These are phyloP conservation scores for Trichoderma sp. DNA, from an alignment of 2,329 filamentous ascomycete species.

Conservation along the genomic window DNA sequence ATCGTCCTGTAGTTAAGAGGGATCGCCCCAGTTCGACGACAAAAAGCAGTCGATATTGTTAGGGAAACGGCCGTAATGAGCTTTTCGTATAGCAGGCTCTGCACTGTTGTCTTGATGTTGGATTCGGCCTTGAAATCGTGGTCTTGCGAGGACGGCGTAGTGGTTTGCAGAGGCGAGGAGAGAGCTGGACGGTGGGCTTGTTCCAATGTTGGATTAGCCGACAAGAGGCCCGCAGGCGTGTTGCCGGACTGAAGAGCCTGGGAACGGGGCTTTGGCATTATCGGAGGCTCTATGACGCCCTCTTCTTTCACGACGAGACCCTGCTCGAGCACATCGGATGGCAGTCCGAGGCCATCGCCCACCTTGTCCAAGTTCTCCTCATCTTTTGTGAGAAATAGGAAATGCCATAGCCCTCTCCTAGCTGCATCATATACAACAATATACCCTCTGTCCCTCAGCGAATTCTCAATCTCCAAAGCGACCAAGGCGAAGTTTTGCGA, in stretches of 20 bases:
- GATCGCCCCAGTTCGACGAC: conserved; percentile 50
- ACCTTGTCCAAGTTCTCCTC: conserved; percentile 36
- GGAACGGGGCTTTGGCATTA: conserved; percentile 49
- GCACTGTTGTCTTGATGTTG: conserved; percentile 31
- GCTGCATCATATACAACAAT: conserved; percentile 55
- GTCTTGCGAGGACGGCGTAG: conserved; percentile 29
- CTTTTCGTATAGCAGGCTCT: conserved; percentile 54
- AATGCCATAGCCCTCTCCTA: conserved; percentile 57
- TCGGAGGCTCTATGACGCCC: conserved; percentile 52
- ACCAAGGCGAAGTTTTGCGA: conserved; percentile 48
- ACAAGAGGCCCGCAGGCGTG: conserved; percentile 51
- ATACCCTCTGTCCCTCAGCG: conserved; percentile 54
- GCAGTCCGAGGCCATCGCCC: conserved; percentile 38
- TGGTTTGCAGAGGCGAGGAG: conserved; percentile 24
- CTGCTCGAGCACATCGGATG: conserved; percentile 48
- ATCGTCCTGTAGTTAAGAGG: conserved; percentile 57
- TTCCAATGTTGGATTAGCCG: conserved; percentile 46
- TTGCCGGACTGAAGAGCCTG: conserved; percentile 44
- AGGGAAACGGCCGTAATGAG: conserved; percentile 56
- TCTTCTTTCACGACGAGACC: conserved; percentile 51
- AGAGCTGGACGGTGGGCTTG: conserved; percentile 33
- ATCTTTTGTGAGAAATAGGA: conserved; percentile 50
- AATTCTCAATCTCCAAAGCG: conserved; percentile 54
- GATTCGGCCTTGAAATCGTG: conserved; percentile 32
- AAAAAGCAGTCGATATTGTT: conserved; percentile 54